Conservation (phyloP, 257 asterid species). For the Nemophila menziesii region DNA sequence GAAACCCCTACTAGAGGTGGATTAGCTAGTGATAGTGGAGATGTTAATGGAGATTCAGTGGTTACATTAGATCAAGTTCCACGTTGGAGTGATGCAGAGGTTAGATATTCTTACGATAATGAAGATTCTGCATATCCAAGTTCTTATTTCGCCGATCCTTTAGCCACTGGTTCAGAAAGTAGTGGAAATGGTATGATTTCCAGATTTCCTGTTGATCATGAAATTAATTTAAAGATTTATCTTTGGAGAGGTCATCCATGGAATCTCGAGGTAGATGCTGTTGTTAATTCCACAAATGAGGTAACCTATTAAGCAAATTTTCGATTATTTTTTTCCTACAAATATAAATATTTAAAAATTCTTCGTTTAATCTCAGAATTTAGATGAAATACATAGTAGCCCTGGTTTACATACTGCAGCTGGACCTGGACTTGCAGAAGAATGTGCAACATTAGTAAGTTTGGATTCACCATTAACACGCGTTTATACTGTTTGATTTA, state of each 20-base stretch:
- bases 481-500: background rate
- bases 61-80: slow-evolving; percentile 82
- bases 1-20: slow-evolving; percentile 63
- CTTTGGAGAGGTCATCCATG: slow-evolving; percentile 96
- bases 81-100: slow-evolving; percentile 71
- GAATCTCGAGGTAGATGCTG: slow-evolving; percentile 98
- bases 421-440: slow-evolving; percentile 96
- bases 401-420: slow-evolving; percentile 98
- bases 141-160: slow-evolving; percentile 61
- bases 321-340: background rate
- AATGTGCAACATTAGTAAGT: slow-evolving; percentile 38
- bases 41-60: slow-evolving; percentile 26
- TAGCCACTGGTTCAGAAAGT: slow-evolving; percentile 61
- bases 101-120: slow-evolving; percentile 52
- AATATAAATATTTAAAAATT: background rate
- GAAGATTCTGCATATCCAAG: slow-evolving; percentile 50
- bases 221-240: slow-evolving; percentile 68
- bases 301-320: slow-evolving; percentile 20
- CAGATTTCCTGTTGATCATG: slow-evolving; percentile 70
- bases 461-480: background rate
- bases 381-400: slow-evolving; percentile 97
- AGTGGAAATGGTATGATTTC: slow-evolving; percentile 57
- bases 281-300: slow-evolving; percentile 87
- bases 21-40: slow-evolving; percentile 59
- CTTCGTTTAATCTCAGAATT: slow-evolving; percentile 37